Percentiles rank a stretch among this genome's conserved stretches.
Evolutionary conservation across 805 yeast species (phyloP).

Genomic region (Candida ipomoeae): DNA sequence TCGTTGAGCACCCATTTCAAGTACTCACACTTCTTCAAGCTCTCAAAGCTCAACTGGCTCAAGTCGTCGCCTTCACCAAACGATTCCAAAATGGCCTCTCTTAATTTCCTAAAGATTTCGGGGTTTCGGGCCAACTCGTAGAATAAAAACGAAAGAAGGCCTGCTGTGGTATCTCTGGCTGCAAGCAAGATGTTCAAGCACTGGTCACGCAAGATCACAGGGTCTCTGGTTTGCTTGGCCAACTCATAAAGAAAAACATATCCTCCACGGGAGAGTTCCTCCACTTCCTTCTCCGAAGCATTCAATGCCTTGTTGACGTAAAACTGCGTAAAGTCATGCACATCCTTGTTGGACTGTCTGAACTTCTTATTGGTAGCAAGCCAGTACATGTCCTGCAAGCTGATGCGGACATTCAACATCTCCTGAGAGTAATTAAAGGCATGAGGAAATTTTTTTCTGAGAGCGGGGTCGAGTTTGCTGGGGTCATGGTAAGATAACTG

Average conservation of each 20-base stretch:
- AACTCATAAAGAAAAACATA: conserved; percentile 48
- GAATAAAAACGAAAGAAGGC: conserved; percentile 42
- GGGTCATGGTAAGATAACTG: not conserved
- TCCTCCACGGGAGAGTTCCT: conserved; percentile 29
- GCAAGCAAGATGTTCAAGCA: conserved; percentile 49
- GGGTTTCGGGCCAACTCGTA: conserved; percentile 45
- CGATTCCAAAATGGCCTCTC: conserved; percentile 29
- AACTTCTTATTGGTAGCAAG: conserved; percentile 10
- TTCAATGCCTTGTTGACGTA: conserved; percentile 38
- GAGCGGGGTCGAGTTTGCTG: conserved; percentile 8
- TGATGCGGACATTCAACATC: conserved; percentile 10
- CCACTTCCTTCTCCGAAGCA: conserved; percentile 28
- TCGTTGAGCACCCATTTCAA: conserved; percentile 47
- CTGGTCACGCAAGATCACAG: conserved; percentile 46
- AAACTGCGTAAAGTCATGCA: conserved; percentile 21
- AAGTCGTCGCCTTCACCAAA: conserved; percentile 35
- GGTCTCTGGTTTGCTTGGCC: conserved; percentile 46
- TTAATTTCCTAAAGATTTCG: conserved; percentile 32
- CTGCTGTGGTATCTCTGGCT: conserved; percentile 55
- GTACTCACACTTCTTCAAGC: conserved; percentile 46
- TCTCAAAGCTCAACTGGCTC: conserved; percentile 42
- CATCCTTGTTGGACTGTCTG: conserved; percentile 11
- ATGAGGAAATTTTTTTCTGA: conserved; percentile 11
- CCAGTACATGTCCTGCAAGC: conserved; percentile 14
- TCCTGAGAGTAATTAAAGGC: conserved; percentile 16